These are phyloP conservation scores for Clitoria ternatea DNA, from an alignment of 306 rosid genomes.

Conservation along the genomic window DNA sequence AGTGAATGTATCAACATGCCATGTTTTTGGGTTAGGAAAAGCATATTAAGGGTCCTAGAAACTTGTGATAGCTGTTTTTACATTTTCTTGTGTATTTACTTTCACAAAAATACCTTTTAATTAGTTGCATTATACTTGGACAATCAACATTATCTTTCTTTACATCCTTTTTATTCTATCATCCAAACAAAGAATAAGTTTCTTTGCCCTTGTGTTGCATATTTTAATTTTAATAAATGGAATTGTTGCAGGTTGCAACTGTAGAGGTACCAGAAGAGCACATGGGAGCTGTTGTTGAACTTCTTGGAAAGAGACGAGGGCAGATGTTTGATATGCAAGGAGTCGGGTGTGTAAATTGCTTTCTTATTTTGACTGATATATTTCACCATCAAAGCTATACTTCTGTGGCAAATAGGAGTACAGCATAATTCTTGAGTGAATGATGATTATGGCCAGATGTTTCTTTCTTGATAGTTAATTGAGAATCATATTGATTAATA, in stretches of 20 bases:
- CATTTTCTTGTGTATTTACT: background rate
- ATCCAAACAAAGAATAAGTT: background rate
- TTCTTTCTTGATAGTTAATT: background rate
- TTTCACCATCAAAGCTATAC: background rate
- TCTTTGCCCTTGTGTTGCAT: background rate
- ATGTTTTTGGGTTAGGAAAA: background rate
- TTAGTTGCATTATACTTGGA: background rate
- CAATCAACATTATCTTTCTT: background rate
- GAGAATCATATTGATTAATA: background rate
- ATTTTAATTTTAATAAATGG: constrained; percentile 28
- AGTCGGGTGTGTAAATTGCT: constrained; percentile 65
- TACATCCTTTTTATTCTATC: background rate
- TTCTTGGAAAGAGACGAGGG: constrained; percentile 94
- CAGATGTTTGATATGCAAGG: constrained; percentile 98
- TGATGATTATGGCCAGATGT: background rate
- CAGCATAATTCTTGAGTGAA: background rate
- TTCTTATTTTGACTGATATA: constrained; percentile 19
- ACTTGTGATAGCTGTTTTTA: background rate
- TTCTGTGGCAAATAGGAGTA: background rate
- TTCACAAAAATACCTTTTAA: background rate
- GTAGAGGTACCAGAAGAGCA: constrained; percentile 97
- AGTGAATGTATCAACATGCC: background rate
- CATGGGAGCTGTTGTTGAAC: constrained; percentile 96
- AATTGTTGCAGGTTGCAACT: constrained; percentile 71
- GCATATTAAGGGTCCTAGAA: constrained; percentile 10